Evolutionary conservation across 225 moss, liverwort and hornwort species (phyloP).

Genomic region (Pleurozium schreberi): DNA sequence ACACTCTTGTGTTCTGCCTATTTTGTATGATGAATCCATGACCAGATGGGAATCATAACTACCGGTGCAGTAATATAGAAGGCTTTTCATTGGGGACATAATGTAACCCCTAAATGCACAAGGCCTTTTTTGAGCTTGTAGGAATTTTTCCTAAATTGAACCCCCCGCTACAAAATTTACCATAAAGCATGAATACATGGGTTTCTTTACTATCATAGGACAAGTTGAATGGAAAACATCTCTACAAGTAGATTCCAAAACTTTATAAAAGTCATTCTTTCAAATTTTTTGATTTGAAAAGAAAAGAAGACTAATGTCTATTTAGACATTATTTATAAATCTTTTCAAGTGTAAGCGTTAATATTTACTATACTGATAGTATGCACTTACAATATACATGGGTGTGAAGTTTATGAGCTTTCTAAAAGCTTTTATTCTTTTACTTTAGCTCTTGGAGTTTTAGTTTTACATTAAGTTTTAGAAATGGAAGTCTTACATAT

Average conservation of each 20-base stretch:
- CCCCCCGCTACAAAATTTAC: too few species aligned
- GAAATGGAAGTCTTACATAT: not conserved
- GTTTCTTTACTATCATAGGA: too few species aligned
- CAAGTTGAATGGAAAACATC: not conserved
- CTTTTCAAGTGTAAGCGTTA: not conserved
- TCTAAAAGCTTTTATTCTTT: not conserved
- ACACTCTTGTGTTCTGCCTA: too few species aligned
- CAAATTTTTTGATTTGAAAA: not conserved
- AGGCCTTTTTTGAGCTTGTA: too few species aligned
- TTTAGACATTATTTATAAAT: not conserved
- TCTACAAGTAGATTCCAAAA: too few species aligned
- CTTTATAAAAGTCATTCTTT: accelerated
- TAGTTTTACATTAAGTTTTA: not conserved
- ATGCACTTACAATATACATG: not conserved
- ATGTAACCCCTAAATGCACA: too few species aligned
- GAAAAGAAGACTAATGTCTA: not conserved
- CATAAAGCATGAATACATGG: not conserved
- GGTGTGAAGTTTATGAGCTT: not conserved
- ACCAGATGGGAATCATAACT: too few species aligned
- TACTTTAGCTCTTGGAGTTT: not conserved
- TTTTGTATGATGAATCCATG: too few species aligned
- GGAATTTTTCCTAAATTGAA: too few species aligned
- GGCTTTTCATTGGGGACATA: too few species aligned
- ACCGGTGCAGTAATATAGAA: too few species aligned
- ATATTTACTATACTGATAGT: not conserved